Evolutionary conservation across 192 early-diverging fungal genomes (phyloP).

Genomic region (Rhizophagus prolifer): DNA sequence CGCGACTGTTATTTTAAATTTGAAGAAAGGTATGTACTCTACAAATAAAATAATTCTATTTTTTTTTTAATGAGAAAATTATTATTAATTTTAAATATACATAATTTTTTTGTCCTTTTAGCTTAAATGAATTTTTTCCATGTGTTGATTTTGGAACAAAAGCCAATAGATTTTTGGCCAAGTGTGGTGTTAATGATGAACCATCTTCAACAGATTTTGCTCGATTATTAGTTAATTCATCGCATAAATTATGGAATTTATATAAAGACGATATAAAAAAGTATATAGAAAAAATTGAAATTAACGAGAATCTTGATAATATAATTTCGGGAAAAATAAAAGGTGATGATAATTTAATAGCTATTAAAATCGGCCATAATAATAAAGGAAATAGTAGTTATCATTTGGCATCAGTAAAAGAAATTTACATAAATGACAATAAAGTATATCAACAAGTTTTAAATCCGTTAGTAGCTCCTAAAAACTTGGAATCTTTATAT

Average conservation of each 20-base stretch:
- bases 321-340: constrained; percentile 50
- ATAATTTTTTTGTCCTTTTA: constrained; percentile 42
- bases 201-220: constrained; percentile 77
- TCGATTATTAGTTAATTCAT: constrained; percentile 56
- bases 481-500: constrained; percentile 68
- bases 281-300: constrained; percentile 34
- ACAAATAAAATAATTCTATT: too few relatives aligned
- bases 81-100: too few relatives aligned
- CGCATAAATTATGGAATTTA: constrained; percentile 61
- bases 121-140: constrained; percentile 52
- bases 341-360: constrained; percentile 61
- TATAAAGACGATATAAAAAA: constrained; percentile 49
- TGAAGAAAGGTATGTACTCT: constrained; percentile 11
- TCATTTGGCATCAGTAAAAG: constrained; percentile 61
- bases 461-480: constrained; percentile 66
- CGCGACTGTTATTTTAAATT: constrained; percentile 3
- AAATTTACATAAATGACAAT: constrained; percentile 82
- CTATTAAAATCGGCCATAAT: constrained; percentile 39
- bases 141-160: constrained; percentile 69
- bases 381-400: constrained; percentile 44
- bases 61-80: too few relatives aligned
- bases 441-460: constrained; percentile 71
- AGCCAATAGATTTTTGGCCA: constrained; percentile 74
- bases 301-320: too few relatives aligned
- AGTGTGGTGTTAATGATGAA: constrained; percentile 82